These are phyloP conservation scores for Yamadazyma nakazawae DNA, from an alignment of 805 yeast genomes.

Conservation along the genomic window DNA sequence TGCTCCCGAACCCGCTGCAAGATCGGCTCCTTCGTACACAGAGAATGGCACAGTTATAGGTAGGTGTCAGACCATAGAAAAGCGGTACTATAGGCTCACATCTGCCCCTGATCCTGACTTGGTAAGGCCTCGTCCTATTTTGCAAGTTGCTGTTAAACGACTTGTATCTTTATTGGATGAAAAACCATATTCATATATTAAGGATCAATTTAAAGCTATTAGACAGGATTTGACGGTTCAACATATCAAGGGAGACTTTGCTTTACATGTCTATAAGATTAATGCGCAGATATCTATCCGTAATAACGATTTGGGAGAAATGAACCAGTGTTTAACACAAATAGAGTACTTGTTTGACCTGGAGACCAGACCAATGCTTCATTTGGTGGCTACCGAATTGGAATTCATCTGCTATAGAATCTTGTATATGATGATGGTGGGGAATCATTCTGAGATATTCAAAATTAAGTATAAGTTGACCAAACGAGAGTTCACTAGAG, in stretches of 20 bases:
- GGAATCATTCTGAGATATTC: slow-evolving; percentile 55
- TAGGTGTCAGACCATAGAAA: slow-evolving; percentile 61
- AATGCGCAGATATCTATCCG: slow-evolving; percentile 87
- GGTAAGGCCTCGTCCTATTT: slow-evolving; percentile 70
- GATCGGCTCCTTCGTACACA: slow-evolving; percentile 3
- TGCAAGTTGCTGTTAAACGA: slow-evolving; percentile 54
- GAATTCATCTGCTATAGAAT: slow-evolving; percentile 76
- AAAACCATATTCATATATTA: slow-evolving; percentile 63
- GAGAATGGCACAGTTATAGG: slow-evolving; percentile 48
- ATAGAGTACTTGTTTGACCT: slow-evolving; percentile 58
- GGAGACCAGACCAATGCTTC: slow-evolving; percentile 8
- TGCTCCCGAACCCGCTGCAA: slow-evolving; percentile 6
- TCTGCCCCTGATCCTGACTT: slow-evolving; percentile 84
- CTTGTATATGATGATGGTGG: slow-evolving; percentile 71
- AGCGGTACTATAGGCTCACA: slow-evolving; percentile 77
- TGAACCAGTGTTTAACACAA: slow-evolving; percentile 90
- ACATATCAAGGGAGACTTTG: slow-evolving; percentile 72
- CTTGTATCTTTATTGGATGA: slow-evolving; percentile 50
- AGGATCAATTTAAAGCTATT: slow-evolving; percentile 88
- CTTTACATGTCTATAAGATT: slow-evolving; percentile 75
- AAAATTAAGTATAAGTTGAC: slow-evolving; percentile 29
- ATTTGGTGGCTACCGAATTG: slow-evolving; percentile 23
- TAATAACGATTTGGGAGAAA: slow-evolving; percentile 85
- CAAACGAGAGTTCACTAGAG: slow-evolving; percentile 5
- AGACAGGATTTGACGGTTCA: slow-evolving; percentile 94